Evolutionary conservation across 2,329 filamentous ascomycete species (phyloP), one percentile per base, ranked within the genome.

Genomic region (Phaeosphaeria sp.): DNA sequence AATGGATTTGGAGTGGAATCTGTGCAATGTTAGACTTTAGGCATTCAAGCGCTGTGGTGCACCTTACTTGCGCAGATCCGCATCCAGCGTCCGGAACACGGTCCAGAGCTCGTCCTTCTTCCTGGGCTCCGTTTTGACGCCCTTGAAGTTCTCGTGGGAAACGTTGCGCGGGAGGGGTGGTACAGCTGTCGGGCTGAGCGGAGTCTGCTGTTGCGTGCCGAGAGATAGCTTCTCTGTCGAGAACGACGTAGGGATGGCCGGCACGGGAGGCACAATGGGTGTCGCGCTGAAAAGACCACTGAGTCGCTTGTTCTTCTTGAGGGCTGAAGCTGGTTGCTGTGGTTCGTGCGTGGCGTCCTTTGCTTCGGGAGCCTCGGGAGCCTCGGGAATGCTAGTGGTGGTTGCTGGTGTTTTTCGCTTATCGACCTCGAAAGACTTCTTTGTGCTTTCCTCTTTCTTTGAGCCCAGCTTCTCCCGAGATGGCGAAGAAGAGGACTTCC

Each of bases 1-100:
- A 66, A 84, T 90, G 33, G 89, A 87, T 76, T 93, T 96, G 56
- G 86, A 82, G 61, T 89, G 85, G 67, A 96, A 96, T 62, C 83
- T 86, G 62, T 33, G 2, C 30, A 22, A 18, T 50, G 56, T 67
- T 63, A 65, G 55, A 21, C 10, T 25, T 30, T 22, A 21, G 41
- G 1, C 9, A 7, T 0, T 17, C 15, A 39, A 39, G 18, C 10
- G 6, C 18, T 39, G 36, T 25, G 15, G 17, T 22, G 51, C 49
- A 51, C 72, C 81, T 59, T 77, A 87, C 83, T 90, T 90, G 67
- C 88, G 83, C 67, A 84, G 88, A 71, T 91, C 89, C 39, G 82
- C 86, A 64, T 91, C 89, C 23, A 92, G 79, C n/a, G 81, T 81
- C 54, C 88, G 84, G 71, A 91, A 92, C 17, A 85, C 82, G 30